These are phyloP conservation scores for Lithohypha guttulata DNA, from an alignment of 2,329 filamentous ascomycete species.

Conservation along the genomic window DNA sequence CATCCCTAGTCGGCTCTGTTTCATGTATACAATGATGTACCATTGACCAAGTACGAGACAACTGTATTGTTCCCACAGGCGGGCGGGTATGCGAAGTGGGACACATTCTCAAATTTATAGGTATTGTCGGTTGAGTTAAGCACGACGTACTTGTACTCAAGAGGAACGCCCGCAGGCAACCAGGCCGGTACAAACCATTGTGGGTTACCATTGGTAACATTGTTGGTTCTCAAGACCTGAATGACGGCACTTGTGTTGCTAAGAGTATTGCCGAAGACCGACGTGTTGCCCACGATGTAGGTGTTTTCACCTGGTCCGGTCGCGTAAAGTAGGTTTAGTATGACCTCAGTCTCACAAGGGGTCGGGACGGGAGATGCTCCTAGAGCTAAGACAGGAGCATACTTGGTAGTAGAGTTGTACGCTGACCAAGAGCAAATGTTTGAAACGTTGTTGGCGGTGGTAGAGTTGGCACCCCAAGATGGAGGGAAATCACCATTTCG, in stretches of 20 bases:
- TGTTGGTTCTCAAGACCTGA: slow-evolving; percentile 7
- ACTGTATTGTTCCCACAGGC: slow-evolving; percentile 4
- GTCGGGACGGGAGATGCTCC: slow-evolving; percentile 13
- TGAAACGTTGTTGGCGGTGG: slow-evolving; percentile 12
- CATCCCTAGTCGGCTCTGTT: too few species aligned
- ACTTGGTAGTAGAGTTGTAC: slow-evolving; percentile 17
- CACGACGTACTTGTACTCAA: slow-evolving; percentile 61
- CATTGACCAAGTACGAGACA: neutral
- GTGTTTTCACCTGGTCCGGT: slow-evolving; percentile 44
- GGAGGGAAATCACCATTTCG: slow-evolving; percentile 16
- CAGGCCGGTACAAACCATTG: slow-evolving; percentile 49
- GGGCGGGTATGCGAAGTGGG: neutral
- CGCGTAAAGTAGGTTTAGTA: slow-evolving; percentile 15
- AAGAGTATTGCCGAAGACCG: slow-evolving; percentile 41
- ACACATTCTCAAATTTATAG: slow-evolving; percentile 13
- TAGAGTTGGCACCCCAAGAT: slow-evolving; percentile 19
- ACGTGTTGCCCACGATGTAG: slow-evolving; percentile 51
- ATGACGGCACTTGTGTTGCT: slow-evolving; percentile 8
- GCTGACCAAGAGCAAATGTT: slow-evolving; percentile 14
- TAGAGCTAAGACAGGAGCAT: slow-evolving; percentile 16
- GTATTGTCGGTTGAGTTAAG: slow-evolving; percentile 31
- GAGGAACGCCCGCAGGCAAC: slow-evolving; percentile 43
- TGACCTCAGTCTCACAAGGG: slow-evolving; percentile 13
- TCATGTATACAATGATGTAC: too few species aligned
- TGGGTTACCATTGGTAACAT: slow-evolving; percentile 10